Evolutionary conservation across 441 rosid species (phyloP).

Genomic region (Monsonia emarginata): DNA sequence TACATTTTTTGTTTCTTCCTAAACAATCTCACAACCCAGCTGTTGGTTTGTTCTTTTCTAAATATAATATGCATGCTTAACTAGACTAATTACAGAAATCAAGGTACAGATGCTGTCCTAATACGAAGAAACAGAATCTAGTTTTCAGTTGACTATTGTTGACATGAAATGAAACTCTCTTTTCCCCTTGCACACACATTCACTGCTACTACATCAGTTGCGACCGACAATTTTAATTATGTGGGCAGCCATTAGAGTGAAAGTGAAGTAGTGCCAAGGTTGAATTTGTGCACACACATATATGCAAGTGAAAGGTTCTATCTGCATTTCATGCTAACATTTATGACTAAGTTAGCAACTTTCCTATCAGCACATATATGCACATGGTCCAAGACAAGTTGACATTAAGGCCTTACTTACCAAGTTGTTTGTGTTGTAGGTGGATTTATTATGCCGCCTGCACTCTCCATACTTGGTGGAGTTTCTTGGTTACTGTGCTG

Average conservation of each 20-base stretch:
- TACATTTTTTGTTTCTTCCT: constrained; percentile 9
- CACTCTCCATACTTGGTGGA: constrained; percentile 73
- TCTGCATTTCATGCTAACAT: background rate
- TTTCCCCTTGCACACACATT: background rate
- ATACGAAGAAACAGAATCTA: background rate
- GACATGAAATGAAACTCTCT: background rate
- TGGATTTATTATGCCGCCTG: constrained; percentile 74
- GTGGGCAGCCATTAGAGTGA: no score
- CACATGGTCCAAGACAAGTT: background rate
- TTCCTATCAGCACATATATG: background rate
- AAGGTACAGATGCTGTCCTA: background rate
- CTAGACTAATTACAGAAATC: background rate
- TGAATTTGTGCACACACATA: background rate
- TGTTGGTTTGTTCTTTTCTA: background rate
- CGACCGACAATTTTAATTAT: no score
- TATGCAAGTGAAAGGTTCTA: background rate
- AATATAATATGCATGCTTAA: background rate
- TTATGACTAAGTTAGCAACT: background rate
- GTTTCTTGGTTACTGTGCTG: constrained; percentile 86
- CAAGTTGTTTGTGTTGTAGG: constrained; percentile 33
- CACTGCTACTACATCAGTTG: background rate
- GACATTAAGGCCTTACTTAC: background rate
- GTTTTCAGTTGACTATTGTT: background rate
- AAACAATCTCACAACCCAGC: background rate
- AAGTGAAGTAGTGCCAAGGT: background rate